Evolutionary conservation across 2,329 filamentous ascomycete genomes (phyloP).

Genomic region (Erysiphe pisi): DNA sequence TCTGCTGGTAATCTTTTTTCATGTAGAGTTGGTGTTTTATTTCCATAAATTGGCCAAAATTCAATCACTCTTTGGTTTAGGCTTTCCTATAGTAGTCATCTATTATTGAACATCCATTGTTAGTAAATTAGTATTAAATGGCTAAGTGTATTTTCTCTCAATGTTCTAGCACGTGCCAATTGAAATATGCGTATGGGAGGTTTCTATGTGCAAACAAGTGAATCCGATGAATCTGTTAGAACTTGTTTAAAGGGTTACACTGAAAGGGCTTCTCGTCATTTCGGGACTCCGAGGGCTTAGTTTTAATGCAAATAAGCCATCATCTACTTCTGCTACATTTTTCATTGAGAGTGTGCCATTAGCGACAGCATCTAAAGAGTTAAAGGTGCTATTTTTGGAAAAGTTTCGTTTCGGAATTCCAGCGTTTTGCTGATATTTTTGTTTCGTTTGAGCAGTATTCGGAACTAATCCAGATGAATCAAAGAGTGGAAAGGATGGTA

Average conservation of each 20-base stretch:
- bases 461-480: conserved; percentile 34
- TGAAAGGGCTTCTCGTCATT: conserved; percentile 74
- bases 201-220: too few relatives aligned
- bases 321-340: conserved; percentile 49
- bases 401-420: conserved; percentile 30
- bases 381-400: conserved; percentile 31
- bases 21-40: too few relatives aligned
- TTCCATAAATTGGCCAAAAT: too few relatives aligned
- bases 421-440: background rate
- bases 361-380: conserved; percentile 38
- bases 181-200: too few relatives aligned
- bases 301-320: conserved; percentile 77
- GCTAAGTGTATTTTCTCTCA: too few relatives aligned
- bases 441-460: conserved; percentile 30
- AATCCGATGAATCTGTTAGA: too few relatives aligned
- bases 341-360: conserved; percentile 36
- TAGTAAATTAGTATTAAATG: too few relatives aligned
- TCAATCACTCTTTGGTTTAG: too few relatives aligned
- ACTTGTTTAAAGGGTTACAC: conserved; percentile 32
- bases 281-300: conserved; percentile 79
- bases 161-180: too few relatives aligned
- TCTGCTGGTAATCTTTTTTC: too few relatives aligned
- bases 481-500: conserved; percentile 52
- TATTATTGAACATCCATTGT: too few relatives aligned
- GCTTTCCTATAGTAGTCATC: too few relatives aligned